Evolutionary conservation across 495 filamentous ascomycete species (phyloP).

Genomic region (Penicillium flavigenum): DNA sequence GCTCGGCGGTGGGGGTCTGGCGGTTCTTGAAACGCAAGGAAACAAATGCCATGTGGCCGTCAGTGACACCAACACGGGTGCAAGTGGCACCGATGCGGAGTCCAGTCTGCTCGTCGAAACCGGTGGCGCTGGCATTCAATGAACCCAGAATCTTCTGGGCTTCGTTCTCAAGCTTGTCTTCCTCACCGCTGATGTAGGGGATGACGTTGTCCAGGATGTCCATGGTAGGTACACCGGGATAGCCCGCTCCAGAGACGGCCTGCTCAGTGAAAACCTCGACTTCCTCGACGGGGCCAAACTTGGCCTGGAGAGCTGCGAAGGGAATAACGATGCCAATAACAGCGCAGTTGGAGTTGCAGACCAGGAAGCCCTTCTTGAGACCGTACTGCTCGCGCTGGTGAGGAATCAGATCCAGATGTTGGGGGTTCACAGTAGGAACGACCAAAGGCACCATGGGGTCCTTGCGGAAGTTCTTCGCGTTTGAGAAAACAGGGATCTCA

Average conservation of each 20-base stretch:
- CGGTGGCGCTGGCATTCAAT: conserved; percentile 63
- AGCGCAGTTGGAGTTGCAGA: conserved; percentile 90
- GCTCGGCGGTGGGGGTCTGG: conserved; percentile 55
- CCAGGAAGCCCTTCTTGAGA: conserved; percentile 75
- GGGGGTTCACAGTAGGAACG: conserved; percentile 79
- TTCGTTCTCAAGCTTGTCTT: conserved; percentile 84
- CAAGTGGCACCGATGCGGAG: conserved; percentile 76
- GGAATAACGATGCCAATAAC: conserved; percentile 87
- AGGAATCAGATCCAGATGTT: conserved; percentile 75
- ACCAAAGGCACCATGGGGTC: conserved; percentile 81
- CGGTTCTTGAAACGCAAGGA: conserved; percentile 68
- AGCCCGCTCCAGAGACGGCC: conserved; percentile 83
- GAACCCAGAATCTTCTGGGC: conserved; percentile 80
- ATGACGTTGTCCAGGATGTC: conserved; percentile 80
- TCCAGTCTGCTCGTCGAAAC: conserved; percentile 60
- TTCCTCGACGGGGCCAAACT: conserved; percentile 70
- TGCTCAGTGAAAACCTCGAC: conserved; percentile 87
- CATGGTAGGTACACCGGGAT: conserved; percentile 77
- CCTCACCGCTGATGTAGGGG: conserved; percentile 82
- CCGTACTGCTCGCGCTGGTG: conserved; percentile 66
- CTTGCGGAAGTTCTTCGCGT: conserved; percentile 85
- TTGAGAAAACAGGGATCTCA: conserved; percentile 80
- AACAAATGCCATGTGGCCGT: conserved; percentile 83
- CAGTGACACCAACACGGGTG: conserved; percentile 78
- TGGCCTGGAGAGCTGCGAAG: conserved; percentile 76